Base-by-base conservation (phyloP, 306 rosid genomes). In the Cicer bijugum region DNA sequence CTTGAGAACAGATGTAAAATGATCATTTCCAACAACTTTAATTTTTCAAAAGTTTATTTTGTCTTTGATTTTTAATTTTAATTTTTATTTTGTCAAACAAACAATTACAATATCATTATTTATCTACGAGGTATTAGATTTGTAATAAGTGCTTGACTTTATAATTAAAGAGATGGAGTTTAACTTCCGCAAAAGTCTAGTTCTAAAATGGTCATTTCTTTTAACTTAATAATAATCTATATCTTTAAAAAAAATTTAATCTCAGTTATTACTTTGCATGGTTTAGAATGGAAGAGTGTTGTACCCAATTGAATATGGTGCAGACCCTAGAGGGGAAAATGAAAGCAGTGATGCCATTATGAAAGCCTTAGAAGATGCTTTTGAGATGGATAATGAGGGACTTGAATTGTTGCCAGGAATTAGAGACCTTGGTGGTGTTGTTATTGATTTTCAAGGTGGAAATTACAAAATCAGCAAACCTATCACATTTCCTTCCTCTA, bases 401-500 rank as follows among this genome's bases (percentile, higher is more conserved):
- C 15, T 55, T 42, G 80, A 86, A 53, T 12, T 86, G 87, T 15
- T 86, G 16, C 48, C 81, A 1, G 92, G 90, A 23, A 76, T 88
- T 37, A 84, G 35, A 4, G 92, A 88, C 77, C 78, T 88, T 55
- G 90, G 92, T 19, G 88, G 92, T 14, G 81, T 72, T 2, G 69
- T 78, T 4, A 80, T 88, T 75, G 90, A 84, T 82, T 68, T 86
- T 58, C 84, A 84, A 73, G 87, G 92, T 47, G 92, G 92, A 14
- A 82, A 66, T 72, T 88, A 75, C 80, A 84, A 17, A 66, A 84
- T 88, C 9, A 71, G 64, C 83, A 83, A 84, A 19, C 90, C 90
- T 58, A 69, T 88, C 1, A 57, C 77, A 12, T 77, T 85, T 48
- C 89, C 92, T 39, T 57, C 81, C 3, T 60, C 84, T 43, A 62